phyloP scores from a whole-genome alignment of 495 filamentous ascomycete species.

The Tuber aestivum region DNA sequence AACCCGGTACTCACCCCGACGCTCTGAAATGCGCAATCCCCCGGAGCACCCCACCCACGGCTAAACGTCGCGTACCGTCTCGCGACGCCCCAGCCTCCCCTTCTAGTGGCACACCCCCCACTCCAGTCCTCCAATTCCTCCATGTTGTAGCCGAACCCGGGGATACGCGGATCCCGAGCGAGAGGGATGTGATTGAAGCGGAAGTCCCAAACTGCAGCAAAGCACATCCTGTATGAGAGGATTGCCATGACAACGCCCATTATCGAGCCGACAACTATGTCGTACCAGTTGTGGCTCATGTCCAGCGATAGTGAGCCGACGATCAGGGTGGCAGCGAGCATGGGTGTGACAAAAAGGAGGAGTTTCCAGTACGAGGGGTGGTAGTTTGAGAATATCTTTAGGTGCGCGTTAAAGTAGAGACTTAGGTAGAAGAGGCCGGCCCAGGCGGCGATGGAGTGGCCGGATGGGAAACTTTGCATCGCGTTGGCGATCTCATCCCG shows the following conservation, averaged over 20 bases:
- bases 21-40: constrained; percentile 16
- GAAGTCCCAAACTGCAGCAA: constrained; percentile 57
- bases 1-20: not conserved
- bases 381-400: constrained; percentile 57
- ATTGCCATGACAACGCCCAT: constrained; percentile 57
- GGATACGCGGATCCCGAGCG: constrained; percentile 22
- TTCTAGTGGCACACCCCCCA: constrained; percentile 34
- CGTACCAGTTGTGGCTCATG: constrained; percentile 55
- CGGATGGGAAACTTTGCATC: constrained; percentile 57
- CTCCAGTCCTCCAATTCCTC: constrained; percentile 36
- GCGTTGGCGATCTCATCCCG: constrained; percentile 48
- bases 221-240: constrained; percentile 54
- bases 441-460: constrained; percentile 56
- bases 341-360: constrained; percentile 43
- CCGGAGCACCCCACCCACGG: constrained; percentile 29
- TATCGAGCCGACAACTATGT: constrained; percentile 53
- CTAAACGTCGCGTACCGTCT: constrained; percentile 13
- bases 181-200: constrained; percentile 47
- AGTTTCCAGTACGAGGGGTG: constrained; percentile 47
- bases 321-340: constrained; percentile 44
- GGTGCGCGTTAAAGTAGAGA: constrained; percentile 62
- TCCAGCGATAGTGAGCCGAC: constrained; percentile 38
- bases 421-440: constrained; percentile 54
- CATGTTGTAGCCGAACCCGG: constrained; percentile 31
- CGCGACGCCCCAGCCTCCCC: constrained; percentile 39